phyloP scores from a whole-genome alignment of 345 rosid species.

The Gynandropsis gynandra region DNA sequence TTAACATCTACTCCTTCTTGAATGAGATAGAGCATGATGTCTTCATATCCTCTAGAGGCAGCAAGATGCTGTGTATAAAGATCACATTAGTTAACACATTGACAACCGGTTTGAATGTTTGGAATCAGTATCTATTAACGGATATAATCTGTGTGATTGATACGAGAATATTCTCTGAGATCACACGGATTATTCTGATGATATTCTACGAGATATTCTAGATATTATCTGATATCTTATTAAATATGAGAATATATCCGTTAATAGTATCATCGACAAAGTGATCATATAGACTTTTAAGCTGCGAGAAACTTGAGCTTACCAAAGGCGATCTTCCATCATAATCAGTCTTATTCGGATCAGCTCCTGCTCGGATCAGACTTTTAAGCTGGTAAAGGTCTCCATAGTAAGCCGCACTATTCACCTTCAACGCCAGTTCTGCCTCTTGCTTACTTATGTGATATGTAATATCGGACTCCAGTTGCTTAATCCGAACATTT shows the following conservation, averaged over 20 bases:
- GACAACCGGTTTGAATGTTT: too few relatives aligned
- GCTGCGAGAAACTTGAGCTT: constrained; percentile 12
- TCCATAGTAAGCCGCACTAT: constrained; percentile 57
- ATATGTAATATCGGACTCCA: constrained; percentile 58
- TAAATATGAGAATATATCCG: too few relatives aligned
- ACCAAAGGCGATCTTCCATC: constrained; percentile 86
- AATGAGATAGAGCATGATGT: constrained; percentile 52
- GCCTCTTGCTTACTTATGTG: constrained; percentile 66
- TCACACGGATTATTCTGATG: too few relatives aligned
- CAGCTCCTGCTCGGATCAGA: constrained; percentile 56
- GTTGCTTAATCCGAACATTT: constrained; percentile 36
- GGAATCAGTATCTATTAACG: too few relatives aligned
- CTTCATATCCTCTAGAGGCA: constrained; percentile 67
- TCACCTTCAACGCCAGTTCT: constrained; percentile 56
- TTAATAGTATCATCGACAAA: too few relatives aligned
- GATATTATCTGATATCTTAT: too few relatives aligned
- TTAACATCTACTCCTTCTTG: constrained; percentile 48
- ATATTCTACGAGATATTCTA: too few relatives aligned
- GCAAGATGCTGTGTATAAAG: constrained; percentile 60
- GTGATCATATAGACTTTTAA: constrained; percentile 12
- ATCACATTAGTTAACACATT: background rate
- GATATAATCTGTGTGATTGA: too few relatives aligned
- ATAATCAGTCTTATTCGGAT: constrained; percentile 65
- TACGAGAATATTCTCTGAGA: too few relatives aligned
- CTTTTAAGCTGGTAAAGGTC: constrained; percentile 57